Conservation (phyloP, 2,329 filamentous ascomycete genomes). For the Cryoendolithus antarcticus region DNA sequence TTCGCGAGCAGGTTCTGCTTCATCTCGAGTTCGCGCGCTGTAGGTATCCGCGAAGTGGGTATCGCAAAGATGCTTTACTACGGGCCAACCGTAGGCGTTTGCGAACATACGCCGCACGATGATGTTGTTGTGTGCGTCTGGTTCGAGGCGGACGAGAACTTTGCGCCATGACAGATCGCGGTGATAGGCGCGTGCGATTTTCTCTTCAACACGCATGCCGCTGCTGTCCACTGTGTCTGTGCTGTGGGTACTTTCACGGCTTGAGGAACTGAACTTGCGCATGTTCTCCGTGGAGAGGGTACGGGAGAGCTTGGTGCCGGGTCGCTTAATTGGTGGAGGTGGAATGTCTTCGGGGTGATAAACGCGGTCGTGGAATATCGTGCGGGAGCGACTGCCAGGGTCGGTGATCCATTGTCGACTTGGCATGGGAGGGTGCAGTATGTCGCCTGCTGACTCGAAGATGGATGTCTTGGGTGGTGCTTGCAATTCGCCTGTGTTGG, state of each 20-base stretch:
- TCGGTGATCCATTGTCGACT: constrained; percentile 71
- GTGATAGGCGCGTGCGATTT: constrained; percentile 93
- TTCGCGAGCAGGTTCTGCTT: constrained; percentile 54
- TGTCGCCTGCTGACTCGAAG: constrained; percentile 86
- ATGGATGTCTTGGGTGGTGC: constrained; percentile 84
- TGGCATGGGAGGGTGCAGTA: constrained; percentile 82
- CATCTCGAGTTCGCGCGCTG: constrained; percentile 52
- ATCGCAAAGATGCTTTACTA: constrained; percentile 87
- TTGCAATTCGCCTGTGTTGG: constrained; percentile 18
- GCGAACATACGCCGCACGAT: constrained; percentile 92
- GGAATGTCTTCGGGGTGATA: constrained; percentile 93
- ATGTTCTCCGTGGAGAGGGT: constrained; percentile 25
- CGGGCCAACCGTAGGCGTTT: constrained; percentile 96
- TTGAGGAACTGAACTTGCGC: constrained; percentile 24
- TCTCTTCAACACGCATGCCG: constrained; percentile 86
- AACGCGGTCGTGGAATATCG: constrained; percentile 93
- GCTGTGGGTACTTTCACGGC: constrained; percentile 34
- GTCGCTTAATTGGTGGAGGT: constrained; percentile 48
- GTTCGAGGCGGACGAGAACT: constrained; percentile 86
- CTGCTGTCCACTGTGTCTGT: constrained; percentile 45
- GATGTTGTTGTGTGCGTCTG: constrained; percentile 97
- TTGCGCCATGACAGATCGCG: constrained; percentile 88
- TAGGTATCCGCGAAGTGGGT: constrained; percentile 79
- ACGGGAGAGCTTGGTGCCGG: constrained; percentile 16
- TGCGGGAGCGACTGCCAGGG: constrained; percentile 65